Evolutionary conservation across 2,329 filamentous ascomycete genomes (phyloP), one percentile per base, ranked within the genome.

Genomic region (Pestalotiopsis sp.): DNA sequence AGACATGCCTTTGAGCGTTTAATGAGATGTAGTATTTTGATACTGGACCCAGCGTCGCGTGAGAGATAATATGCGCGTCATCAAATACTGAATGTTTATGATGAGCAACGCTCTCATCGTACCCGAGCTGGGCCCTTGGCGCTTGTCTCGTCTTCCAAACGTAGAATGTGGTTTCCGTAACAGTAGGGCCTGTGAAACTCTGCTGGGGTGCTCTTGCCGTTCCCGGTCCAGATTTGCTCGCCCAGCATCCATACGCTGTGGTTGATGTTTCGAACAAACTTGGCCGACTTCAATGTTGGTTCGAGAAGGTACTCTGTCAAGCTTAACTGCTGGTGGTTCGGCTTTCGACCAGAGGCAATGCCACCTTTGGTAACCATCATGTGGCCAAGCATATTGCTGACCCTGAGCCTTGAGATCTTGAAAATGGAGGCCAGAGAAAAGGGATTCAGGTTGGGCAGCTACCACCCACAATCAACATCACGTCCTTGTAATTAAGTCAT

Each of bases 1-100:
- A 65, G 62, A 66, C 64, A 66, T 66, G 64, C 40, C 39, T 35
- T 48, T 48, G 38, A n/a, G 20, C 6, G 17, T 3, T 17, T 52
- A 13, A 52, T 22, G 3, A 52, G 44, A 52, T 52, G 6, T 52
- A 17, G 44, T n/a, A 52, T 17, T n/a, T 52, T n/a, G 44, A 17
- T 52, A 44, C 11, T 44, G 11, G 20, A 52, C 44, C 20, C 44
- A n/a, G 44, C 44, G 44, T 52, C 30, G 44, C 7, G 17, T n/a
- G 44, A 10, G 6, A 52, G 6, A 22, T 22, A n/a, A n/a, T 3
- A 52, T 52, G 44, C 44, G 44, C 20, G 44, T n/a, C 20, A 52
- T 9, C 44, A 52, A 52, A 52, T 9, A 20, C 17, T 52, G 44
- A 9, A 52, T 52, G 44, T n/a, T 52, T 3, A 6, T 22, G 44